Evolutionary conservation across 345 rosid genomes (phyloP).

Genomic region (Citropsis articulata): DNA sequence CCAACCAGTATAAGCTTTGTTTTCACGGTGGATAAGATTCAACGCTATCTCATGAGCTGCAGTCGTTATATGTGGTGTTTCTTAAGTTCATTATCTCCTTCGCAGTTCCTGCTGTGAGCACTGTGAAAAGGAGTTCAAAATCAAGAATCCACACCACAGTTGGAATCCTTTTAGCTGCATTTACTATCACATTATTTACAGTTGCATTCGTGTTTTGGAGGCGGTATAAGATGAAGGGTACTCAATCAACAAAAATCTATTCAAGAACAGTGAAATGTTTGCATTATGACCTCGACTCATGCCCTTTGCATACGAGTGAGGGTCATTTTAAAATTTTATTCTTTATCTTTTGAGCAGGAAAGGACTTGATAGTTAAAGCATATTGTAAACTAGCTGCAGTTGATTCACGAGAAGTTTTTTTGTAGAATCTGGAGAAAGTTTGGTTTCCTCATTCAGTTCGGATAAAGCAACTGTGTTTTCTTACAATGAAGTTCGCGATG

Average conservation of each 20-base stretch:
- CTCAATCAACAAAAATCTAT: background rate
- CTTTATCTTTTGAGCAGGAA: background rate
- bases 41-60: background rate
- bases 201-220: slow-evolving; percentile 19
- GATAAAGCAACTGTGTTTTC: slow-evolving; percentile 24
- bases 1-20: background rate
- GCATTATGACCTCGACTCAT: slow-evolving; percentile 5
- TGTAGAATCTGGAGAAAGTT: slow-evolving; percentile 22
- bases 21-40: background rate
- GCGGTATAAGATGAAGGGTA: slow-evolving; percentile 9
- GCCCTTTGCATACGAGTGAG: slow-evolving; percentile 14
- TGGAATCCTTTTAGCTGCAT: slow-evolving; percentile 23
- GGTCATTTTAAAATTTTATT: background rate
- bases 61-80: background rate
- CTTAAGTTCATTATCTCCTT: background rate
- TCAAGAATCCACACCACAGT: background rate
- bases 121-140: slow-evolving; percentile 12
- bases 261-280: slow-evolving; percentile 2
- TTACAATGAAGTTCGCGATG: slow-evolving; percentile 29
- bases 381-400: background rate
- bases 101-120: slow-evolving; percentile 14
- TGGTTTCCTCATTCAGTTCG: slow-evolving; percentile 16
- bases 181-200: slow-evolving; percentile 6
- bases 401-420: slow-evolving; percentile 9
- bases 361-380: background rate